These are phyloP conservation scores for Backusella australiensis DNA, from an alignment of 192 early-diverging fungal species.

Conservation along the genomic window DNA sequence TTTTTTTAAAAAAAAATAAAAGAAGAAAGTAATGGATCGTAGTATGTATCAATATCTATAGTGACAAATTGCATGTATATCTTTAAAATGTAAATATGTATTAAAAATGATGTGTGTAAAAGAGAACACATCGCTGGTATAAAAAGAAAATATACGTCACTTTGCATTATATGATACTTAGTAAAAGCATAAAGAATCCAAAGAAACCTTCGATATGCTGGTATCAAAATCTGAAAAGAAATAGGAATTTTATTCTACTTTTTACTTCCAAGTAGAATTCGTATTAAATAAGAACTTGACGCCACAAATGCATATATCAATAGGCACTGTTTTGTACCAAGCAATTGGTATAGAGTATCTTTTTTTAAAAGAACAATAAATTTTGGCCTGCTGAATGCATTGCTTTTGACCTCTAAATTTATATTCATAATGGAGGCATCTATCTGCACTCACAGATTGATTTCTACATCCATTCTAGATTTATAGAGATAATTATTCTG, in stretches of 20 bases:
- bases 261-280: not conserved
- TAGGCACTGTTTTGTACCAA: not conserved
- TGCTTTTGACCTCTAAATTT: not conserved
- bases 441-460: not conserved
- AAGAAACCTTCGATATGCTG: constrained; percentile 2
- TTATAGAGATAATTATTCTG: not conserved
- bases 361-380: not conserved
- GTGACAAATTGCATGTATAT: not conserved
- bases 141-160: not conserved
- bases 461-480: not conserved
- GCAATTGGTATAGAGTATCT: not conserved
- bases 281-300: not conserved
- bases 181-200: not conserved
- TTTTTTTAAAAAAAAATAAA: not conserved
- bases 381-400: not conserved
- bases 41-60: not conserved
- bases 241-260: too few species aligned
- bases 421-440: not conserved
- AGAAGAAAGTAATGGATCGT: not conserved
- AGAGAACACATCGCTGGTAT: not conserved
- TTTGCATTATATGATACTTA: not conserved
- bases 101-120: not conserved
- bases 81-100: not conserved
- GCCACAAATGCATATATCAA: not conserved
- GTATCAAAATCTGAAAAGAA: not conserved